Conservation (phyloP, 1,284 basidiomycete genomes). For the Pyrrhoderma lamaoense region DNA sequence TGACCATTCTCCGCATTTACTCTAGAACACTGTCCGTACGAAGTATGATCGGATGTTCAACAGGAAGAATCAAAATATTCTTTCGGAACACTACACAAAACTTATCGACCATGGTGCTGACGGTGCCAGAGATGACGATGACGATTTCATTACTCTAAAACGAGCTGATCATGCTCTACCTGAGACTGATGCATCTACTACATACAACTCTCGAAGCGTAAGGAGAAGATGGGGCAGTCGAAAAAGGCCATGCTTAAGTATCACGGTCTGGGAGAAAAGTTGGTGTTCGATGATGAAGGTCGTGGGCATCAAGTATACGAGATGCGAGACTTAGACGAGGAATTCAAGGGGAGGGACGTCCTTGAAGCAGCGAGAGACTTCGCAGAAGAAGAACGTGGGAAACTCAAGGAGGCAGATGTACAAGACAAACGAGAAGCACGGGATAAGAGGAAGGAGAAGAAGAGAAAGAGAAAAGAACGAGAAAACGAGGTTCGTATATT, state of each 20-base stretch:
- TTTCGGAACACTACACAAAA: constrained; percentile 88
- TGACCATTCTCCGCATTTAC: constrained; percentile 13
- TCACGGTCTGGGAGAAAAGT: constrained; percentile 56
- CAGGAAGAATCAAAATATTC: constrained; percentile 90
- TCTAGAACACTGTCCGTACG: constrained; percentile 61
- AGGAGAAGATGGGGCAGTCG: constrained; percentile 64
- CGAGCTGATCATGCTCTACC: constrained; percentile 80
- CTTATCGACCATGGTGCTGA: constrained; percentile 67
- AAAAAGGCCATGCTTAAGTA: constrained; percentile 71
- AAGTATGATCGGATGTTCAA: constrained; percentile 99
- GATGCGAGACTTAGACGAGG: constrained; percentile 65
- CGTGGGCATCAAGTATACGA: constrained; percentile 75
- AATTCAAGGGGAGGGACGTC: constrained; percentile 45
- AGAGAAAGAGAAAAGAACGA: constrained; percentile 79
- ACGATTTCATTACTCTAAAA: constrained; percentile 92
- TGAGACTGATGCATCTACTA: constrained; percentile 31
- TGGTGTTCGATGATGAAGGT: constrained; percentile 86
- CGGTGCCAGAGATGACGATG: constrained; percentile 45
- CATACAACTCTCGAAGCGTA: constrained; percentile 42
- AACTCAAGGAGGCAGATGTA: constrained; percentile 66
- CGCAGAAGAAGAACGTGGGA: constrained; percentile 52
- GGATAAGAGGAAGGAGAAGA: constrained; percentile 83
- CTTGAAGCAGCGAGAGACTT: constrained; percentile 58
- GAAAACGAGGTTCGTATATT: constrained; percentile 54
- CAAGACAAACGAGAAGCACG: constrained; percentile 76